Percentiles rank a stretch among this genome's conserved stretches.
Conservation (phyloP, 345 rosid genomes). For the Salix arbutifolia region DNA sequence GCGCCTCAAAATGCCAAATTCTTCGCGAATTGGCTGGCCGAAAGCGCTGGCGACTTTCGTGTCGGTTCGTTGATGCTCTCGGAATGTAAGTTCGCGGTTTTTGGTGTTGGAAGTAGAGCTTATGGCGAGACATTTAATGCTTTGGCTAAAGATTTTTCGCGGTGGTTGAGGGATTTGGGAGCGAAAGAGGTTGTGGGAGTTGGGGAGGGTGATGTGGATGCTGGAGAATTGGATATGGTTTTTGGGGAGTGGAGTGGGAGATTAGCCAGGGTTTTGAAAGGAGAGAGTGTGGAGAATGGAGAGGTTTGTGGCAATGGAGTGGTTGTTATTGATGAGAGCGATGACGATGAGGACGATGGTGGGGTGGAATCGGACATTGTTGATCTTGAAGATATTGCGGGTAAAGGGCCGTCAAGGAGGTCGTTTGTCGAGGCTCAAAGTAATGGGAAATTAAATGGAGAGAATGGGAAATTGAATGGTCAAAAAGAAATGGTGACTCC, state of each 20-base stretch:
- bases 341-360: conserved; percentile 25
- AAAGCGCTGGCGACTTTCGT: conserved; percentile 85
- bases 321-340: conserved; percentile 29
- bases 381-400: conserved; percentile 95
- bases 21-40: conserved; percentile 67
- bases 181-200: conserved; percentile 57
- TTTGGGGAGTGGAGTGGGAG: conserved; percentile 66
- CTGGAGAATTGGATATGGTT: conserved; percentile 51
- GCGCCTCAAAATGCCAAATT: conserved; percentile 62
- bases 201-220: conserved; percentile 76
- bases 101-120: conserved; percentile 76
- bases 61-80: conserved; percentile 74
- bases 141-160: conserved; percentile 66
- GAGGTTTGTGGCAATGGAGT: conserved; percentile 16
- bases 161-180: conserved; percentile 64
- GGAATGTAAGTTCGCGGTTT: conserved; percentile 67
- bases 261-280: conserved; percentile 52
- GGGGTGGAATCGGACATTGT: conserved; percentile 41
- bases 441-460: conserved; percentile 31
- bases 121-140: conserved; percentile 69
- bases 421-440: conserved; percentile 33
- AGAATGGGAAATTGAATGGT: conserved; percentile 53
- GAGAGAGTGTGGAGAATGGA: conserved; percentile 32
- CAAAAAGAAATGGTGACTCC: conserved; percentile 92
- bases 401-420: conserved; percentile 74